Evolutionary conservation across 345 rosid species (phyloP), one percentile per base, ranked within the genome.

Genomic region (Mercurialis annua): DNA sequence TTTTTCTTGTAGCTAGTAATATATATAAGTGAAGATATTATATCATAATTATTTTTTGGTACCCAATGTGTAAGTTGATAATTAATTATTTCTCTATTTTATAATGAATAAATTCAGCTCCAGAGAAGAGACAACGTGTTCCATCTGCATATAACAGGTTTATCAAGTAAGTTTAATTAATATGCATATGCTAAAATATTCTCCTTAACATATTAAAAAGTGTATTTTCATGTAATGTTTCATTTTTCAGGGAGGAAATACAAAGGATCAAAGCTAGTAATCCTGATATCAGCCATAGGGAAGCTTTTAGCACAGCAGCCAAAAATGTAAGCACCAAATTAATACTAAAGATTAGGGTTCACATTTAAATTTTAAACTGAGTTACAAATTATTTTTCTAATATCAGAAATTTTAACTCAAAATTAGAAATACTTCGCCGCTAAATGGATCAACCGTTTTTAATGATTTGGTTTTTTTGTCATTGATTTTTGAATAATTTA

Each of bases 61-160:
- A n/a, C n/a, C n/a, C n/a, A n/a, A n/a, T n/a, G n/a, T n/a, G n/a
- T n/a, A n/a, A n/a, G n/a, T n/a, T n/a, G n/a, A n/a, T n/a, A 44
- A 31, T 34, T 48, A 64, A 48, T 64, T 62, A 46, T 64, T n/a
- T 34, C 23, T 53, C 5, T 7, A 2, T n/a, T n/a, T 4, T 42
- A 12, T 34, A 4, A 85, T 77, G 24, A 20, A 64, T 56, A 55
- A 30, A 70, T 75, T 80, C 90, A 90, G 97, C 98, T 1, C 98
- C 97, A 1, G 97, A 93, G 90, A 93, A 93, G 84, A 82, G 96
- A 70, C 98, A 90, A 44, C 97, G 98, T 10, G 94, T 90, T 80
- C 98, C 98, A 50, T 93, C 98, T 21, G 98, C 98, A 31, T 93
- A 93, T 77, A 93, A 93, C 80, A 87, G 90, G 78, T 93, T 93